Conservation (phyloP, 495 filamentous ascomycete genomes). For the Penicillium egyptiacum region DNA sequence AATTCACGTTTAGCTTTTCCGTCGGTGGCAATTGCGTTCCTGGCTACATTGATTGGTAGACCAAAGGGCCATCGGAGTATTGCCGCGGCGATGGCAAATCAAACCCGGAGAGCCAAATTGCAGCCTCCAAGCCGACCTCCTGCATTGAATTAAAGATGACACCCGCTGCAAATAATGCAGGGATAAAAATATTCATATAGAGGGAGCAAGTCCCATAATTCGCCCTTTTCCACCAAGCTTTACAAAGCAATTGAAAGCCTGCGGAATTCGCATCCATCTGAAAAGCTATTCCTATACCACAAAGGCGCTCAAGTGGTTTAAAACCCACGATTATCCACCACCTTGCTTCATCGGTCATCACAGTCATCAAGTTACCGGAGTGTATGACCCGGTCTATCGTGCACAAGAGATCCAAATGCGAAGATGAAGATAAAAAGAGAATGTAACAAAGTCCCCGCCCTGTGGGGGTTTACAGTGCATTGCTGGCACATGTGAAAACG, state of each 20-base stretch:
- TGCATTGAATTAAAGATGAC: neutral
- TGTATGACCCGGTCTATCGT: neutral
- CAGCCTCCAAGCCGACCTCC: neutral
- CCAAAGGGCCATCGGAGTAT: neutral
- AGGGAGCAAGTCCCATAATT: neutral
- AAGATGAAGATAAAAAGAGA: neutral
- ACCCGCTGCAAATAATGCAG: neutral
- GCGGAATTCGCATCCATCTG: neutral
- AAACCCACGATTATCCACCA: neutral
- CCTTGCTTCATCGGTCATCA: neutral
- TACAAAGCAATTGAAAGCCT: neutral
- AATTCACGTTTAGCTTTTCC: neutral
- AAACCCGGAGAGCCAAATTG: neutral
- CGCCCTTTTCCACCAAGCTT: neutral
- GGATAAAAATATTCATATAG: conserved; percentile 3
- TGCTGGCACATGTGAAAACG: conserved; percentile 64
- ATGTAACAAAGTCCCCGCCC: conserved; percentile 6
- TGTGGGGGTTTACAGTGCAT: conserved; percentile 42
- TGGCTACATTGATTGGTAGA: neutral
- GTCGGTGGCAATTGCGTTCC: neutral
- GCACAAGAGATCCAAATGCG: neutral
- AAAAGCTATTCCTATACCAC: neutral
- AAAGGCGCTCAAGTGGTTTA: neutral
- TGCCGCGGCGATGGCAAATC: conserved; percentile 8
- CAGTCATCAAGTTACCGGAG: neutral